Evolutionary conservation across 2,329 filamentous ascomycete species (phyloP), one percentile per base, ranked within the genome.

Genomic region (Colletotrichum tropicicola): DNA sequence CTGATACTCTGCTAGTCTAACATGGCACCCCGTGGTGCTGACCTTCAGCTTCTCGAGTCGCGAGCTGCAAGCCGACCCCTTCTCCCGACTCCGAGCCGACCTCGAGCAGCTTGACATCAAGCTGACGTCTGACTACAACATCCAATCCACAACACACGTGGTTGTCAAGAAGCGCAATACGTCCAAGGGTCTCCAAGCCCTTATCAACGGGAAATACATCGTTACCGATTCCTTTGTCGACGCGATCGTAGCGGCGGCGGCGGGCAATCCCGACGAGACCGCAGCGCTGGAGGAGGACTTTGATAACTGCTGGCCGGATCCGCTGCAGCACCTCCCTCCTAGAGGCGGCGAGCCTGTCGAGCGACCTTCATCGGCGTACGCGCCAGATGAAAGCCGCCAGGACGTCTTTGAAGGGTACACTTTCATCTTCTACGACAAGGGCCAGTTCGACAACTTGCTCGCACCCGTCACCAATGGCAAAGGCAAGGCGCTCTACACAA

Each of bases 61-160:
- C 69, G 90, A 93, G 70, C 79, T 90, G 32, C 92, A 90, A 68
- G 83, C 84, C 65, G 88, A 91, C 70, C 88, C 90, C 2, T 82
- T 94, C 58, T 79, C 82, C 2, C 81, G 81, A 17, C 84, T 94
- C 25, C 87, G 87, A 67, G 80, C 86, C 30, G 85, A 85, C 56
- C 86, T 98, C 17, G 93, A 97, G 74, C 87, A 90, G 45, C 84
- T 97, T n/a, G 96, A 97, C 73, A 90, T 98, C 76, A 98, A 98
- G 76, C 90, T 93, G 13, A 81, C 92, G 13, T 83, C 87, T 44
- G 90, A 94, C 4, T 98, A 93, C 75, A 80, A 92, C 23, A 80
- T 85, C 25, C 84, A 81, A 15, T 80, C 86, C 27, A 98, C 95
- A 0, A 97, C 95, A 0, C 94, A 98, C 76, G 91, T 97, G 10